Evolutionary conservation across 2,329 filamentous ascomycete species (phyloP), one percentile per base, ranked within the genome.

Genomic region (Exserohilum turcica): DNA sequence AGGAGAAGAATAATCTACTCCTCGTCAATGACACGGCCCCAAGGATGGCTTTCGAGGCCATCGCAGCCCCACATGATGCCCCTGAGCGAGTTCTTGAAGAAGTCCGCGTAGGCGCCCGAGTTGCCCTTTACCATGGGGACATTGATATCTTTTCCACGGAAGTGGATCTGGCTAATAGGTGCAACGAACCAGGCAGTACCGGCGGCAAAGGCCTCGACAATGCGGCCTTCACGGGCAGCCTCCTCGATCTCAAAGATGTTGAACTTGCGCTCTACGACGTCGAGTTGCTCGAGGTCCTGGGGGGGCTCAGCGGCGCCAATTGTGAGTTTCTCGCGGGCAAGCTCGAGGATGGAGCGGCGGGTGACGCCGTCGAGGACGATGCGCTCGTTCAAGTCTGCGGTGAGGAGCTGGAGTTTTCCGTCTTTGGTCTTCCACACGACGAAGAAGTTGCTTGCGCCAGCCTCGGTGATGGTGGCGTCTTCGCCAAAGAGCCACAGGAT

Each of bases 371-470:
- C 89, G 3, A 97, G 81, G 63, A 97, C 96, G 56, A 96, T 82
- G 68, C 88, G 86, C 68, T 91, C 90, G 52, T 89, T 88, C 37
- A 97, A 77, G 7, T 91, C 90, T 2, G 92, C 91, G 2, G 92
- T 97, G 50, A 96, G 81, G 28, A 97, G 80, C 78, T 94, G 82
- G 19, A 83, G 69, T 65, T 80, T 82, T 6, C 83, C 86, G 63
- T 87, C 83, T 71, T 81, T 83, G 40, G 82, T 83, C 70, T 81
- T 83, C 90, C 89, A 92, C 10, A 96, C 79, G 6, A 96, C 80
- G 69, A 97, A 96, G 78, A 96, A 96, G 77, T 97, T 97, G 68
- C 86, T 90, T 10, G 91, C 92, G 4, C 92, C 92, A 2, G 92
- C 92, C 79, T 97, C 92, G 2, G 92, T 97, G 59, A 95, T 92